These are phyloP conservation scores for Rhynchospora pubera DNA, from an alignment of 176 grass and related monocot genomes.

Conservation along the genomic window DNA sequence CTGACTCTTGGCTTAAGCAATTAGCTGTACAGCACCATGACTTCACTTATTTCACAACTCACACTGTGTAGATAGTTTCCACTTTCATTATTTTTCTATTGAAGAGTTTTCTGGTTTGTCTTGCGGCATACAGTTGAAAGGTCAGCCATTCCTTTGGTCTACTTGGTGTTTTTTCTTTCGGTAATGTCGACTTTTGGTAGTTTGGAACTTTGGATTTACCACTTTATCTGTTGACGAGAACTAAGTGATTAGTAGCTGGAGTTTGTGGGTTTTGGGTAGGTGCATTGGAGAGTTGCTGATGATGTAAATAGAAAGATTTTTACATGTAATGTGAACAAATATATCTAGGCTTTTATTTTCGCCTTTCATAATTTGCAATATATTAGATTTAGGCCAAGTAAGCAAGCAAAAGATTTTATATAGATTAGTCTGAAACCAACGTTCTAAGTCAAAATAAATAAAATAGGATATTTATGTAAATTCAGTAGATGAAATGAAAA, in stretches of 20 bases:
- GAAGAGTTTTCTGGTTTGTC: not conserved
- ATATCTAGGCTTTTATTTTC: not conserved
- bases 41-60: conserved; percentile 45
- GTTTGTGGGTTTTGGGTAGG: not conserved
- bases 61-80: conserved; percentile 19
- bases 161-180: not conserved
- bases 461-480: not conserved
- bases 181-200: not conserved
- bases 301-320: conserved; percentile 7
- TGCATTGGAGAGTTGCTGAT: not conserved
- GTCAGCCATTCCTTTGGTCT: not conserved
- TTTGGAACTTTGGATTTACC: not conserved
- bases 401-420: not conserved
- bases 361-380: not conserved
- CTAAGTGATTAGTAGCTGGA: not conserved
- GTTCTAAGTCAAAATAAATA: not conserved
- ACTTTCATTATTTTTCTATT: not conserved
- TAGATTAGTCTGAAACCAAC: not conserved
- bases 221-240: not conserved
- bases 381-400: not conserved
- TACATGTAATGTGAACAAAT: not conserved
- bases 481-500: not conserved
- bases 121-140: conserved; percentile 2
- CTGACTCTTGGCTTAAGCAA: conserved; percentile 59
- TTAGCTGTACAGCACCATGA: conserved; percentile 39